Base-by-base conservation (phyloP, 176 grass and related monocot species). In the Rhipidocladum racemiflorum region DNA sequence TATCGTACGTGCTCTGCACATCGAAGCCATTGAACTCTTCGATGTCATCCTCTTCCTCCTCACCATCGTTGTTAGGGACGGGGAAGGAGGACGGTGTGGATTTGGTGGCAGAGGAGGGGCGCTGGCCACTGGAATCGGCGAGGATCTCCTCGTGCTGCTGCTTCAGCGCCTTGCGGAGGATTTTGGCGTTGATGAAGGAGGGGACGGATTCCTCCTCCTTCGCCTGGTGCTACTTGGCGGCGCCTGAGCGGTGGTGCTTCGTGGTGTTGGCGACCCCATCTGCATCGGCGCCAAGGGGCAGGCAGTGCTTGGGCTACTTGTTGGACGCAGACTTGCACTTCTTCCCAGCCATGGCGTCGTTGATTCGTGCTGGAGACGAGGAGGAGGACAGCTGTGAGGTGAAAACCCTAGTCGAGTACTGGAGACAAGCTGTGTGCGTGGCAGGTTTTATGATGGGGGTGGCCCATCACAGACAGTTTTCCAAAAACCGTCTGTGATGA, bases 21-120 rank as follows among this genome's bases (percentile, higher is more conserved):
- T 98, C 92, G 8, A 98, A 93, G 9, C 87, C 90, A 34, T 98
- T 84, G 61, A 98, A 98, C 76, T 88, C 85, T 74, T 95, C 92
- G 38, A 93, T 68, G 51, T 97, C 89, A 0, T 91, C 94, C 0
- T 88, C 78, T 4, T 85, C 82, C 5, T 75, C 67, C 0, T 88
- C 89, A 7, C 49, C 87, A 5, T 83, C 86, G 12, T 71, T 78
- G 51, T 23, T 32, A 48, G 71, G 79, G 55, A 60, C n/a, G 7
- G 84, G n/a, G 79, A 90, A 32, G 73, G 46, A 35, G 51, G 84
- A 36, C n/a, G n/a, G n/a, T 32, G 82, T 64, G 84, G 87, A 68
- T 5, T 28, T 42, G 1, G 65, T n/a, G 7, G 74, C 34, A 4
- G 32, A 10, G 16, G 78, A 36, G 15, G 66, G 21, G 34, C 64